Conservation (phyloP, 148 eudicot genomes). For the Diospyros lotus region DNA sequence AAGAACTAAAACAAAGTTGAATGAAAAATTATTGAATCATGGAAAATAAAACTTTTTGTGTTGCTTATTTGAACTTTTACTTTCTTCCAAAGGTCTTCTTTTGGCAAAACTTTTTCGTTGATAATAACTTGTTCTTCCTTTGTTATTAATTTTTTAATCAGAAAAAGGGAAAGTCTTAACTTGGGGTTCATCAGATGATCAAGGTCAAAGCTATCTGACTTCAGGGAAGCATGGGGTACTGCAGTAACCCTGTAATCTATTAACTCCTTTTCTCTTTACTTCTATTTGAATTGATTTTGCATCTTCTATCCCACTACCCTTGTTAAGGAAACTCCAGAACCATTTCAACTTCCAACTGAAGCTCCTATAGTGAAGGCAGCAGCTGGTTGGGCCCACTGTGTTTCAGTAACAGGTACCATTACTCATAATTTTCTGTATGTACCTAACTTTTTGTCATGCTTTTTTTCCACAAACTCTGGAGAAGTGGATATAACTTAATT, state of each 20-base stretch:
- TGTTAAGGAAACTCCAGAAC: conserved; percentile 12
- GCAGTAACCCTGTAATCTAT: conserved; percentile 2
- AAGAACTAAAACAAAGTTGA: no score
- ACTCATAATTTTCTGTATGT: not conserved
- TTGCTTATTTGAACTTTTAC: no score
- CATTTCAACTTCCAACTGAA: conserved; percentile 7
- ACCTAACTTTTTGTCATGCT: not conserved
- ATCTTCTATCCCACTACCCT: not conserved
- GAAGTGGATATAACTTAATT: not conserved
- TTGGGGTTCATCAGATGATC: conserved; percentile 11
- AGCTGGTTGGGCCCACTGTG: conserved; percentile 13
- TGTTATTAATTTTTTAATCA: not conserved
- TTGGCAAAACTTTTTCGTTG: not conserved
- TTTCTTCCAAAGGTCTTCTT: no score
- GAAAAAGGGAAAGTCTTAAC: conserved; percentile 6
- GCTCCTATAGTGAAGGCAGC: not conserved
- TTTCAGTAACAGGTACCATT: conserved; percentile 8
- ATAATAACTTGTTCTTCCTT: not conserved
- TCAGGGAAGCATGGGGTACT: conserved; percentile 13
- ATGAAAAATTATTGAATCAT: no score
- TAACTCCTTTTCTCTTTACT: not conserved
- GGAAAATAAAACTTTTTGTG: no score
- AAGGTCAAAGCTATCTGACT: conserved; percentile 12
- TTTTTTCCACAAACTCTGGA: not conserved
- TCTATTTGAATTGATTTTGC: not conserved